Conservation (phyloP, 2,329 filamentous ascomycete genomes). For the Aspergillus intermedius region DNA sequence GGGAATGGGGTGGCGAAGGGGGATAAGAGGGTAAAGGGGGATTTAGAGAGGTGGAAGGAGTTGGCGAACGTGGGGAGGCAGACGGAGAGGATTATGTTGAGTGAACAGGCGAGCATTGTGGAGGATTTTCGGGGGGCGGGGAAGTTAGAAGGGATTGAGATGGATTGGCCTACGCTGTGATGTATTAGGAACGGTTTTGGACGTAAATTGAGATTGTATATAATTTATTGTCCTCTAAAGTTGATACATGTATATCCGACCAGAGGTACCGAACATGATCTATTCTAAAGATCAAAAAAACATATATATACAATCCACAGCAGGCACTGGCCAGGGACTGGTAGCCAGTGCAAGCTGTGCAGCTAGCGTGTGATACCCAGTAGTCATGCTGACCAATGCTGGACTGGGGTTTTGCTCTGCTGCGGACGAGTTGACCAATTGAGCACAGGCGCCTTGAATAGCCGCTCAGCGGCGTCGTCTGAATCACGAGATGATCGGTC, state of each 20-base stretch:
- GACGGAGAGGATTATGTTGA: constrained; percentile 46
- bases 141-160: constrained; percentile 41
- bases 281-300: too few species aligned
- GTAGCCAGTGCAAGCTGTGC: too few species aligned
- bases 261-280: too few species aligned
- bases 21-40: constrained; percentile 48
- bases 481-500: not conserved
- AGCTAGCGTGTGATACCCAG: too few species aligned
- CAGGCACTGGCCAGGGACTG: too few species aligned
- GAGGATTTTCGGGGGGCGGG: constrained; percentile 48
- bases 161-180: constrained; percentile 32
- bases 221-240: too few species aligned
- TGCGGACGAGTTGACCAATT: too few species aligned
- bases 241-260: too few species aligned
- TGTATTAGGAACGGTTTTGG: not conserved
- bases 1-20: constrained; percentile 46
- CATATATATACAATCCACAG: too few species aligned
- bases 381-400: too few species aligned
- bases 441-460: too few species aligned
- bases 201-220: not conserved
- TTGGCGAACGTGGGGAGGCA: constrained; percentile 49
- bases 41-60: constrained; percentile 48
- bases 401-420: too few species aligned
- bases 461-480: not conserved
- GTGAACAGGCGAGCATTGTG: constrained; percentile 49